Evolutionary conservation across 1,139 yeast genomes (phyloP), one percentile per base, ranked within the genome.

Genomic region (Fermentozyma sake): DNA sequence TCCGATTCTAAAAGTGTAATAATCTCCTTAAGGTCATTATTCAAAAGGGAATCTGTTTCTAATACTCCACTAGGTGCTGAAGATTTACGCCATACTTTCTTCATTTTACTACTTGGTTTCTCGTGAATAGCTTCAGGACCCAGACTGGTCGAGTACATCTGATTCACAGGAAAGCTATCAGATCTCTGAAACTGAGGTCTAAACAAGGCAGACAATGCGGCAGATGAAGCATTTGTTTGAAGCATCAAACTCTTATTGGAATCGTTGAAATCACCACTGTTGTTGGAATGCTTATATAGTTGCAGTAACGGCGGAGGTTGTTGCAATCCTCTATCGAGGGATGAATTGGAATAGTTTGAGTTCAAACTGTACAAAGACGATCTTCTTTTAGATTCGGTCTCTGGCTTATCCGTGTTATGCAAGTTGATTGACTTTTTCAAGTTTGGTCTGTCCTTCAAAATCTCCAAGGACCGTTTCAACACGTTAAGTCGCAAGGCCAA

Each of bases 401-500:
- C 18, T n/a, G 16, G 12, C 14, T 22, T 6, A 12, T 22, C 27
- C 8, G 28, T 24, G 12, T 29, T 24, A 16, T 16, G 22, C 16
- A 24, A 14, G 22, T 46, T 50, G 23, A 56, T 37, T 4, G 55
- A 42, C 14, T 50, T 54, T 36, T 74, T 52, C 44, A 76, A 55
- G 23, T 66, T 74, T 0, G 84, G 84, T 26, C 81, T 58, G 29
- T 79, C 87, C 32, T 75, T 56, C 23, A 82, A 54, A 25, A 84
- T 81, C 48, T 84, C 86, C 28, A 85, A 56, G 6, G 93, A 80
- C 37, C 94, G 60, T 44, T 79, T 82, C 43, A 85, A 61, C 12
- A 84, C 87, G 34, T 79, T 79, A 35, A 85, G 58, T 31, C 95
- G 61, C 30, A 84, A 72, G 0, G 93, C 85, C 33, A 85, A 55